Evolutionary conservation across 1,284 basidiomycete species (phyloP), one percentile per base, ranked within the genome.

Genomic region (Cystobasidium slooffiae): DNA sequence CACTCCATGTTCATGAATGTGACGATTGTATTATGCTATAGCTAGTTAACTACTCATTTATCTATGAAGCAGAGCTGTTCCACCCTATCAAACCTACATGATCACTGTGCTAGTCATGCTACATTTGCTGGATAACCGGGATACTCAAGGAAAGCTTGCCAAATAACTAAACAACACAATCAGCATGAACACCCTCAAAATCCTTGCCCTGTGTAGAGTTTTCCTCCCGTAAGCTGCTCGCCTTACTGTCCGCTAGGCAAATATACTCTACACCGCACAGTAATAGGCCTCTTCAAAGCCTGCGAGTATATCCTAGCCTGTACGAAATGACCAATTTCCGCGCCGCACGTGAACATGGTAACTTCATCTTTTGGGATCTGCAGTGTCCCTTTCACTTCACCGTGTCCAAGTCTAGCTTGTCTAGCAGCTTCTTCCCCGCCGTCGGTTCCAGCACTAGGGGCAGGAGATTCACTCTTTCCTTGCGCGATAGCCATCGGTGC

Each of bases 331-430:
- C 61, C n/a, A 51, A 63, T 39, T 24, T 63, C 61, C 14, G 70
- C 70, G 37, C 62, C 62, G 47, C 70, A 73, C 5, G 51, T 65
- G 24, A 56, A 66, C 59, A 66, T 52, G 22, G 70, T 65, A 37
- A 66, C 70, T 53, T 73, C 70, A 31, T 73, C 44, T 44, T 49
- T 20, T 20, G 70, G 70, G 18, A 73, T 20, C 44, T 56, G 37
- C n/a, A 73, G 20, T 8, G 20, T 58, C 6, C 70, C 70, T 18
- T 51, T 37, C 20, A 73, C 46, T 53, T 53, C 47, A 7, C 70
- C 44, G 55, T 44, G 37, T 16, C 63, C 52, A 16, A 53, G n/a
- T 37, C 70, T 65, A 37, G 58, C 43, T 18, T 65, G 58, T 3
- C 39, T 31, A 24, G 65, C 62, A n/a, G 62, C 20, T 8, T 52